These are phyloP conservation scores for Phragmites australis DNA, from an alignment of 176 grass and related monocot species.

Conservation along the genomic window DNA sequence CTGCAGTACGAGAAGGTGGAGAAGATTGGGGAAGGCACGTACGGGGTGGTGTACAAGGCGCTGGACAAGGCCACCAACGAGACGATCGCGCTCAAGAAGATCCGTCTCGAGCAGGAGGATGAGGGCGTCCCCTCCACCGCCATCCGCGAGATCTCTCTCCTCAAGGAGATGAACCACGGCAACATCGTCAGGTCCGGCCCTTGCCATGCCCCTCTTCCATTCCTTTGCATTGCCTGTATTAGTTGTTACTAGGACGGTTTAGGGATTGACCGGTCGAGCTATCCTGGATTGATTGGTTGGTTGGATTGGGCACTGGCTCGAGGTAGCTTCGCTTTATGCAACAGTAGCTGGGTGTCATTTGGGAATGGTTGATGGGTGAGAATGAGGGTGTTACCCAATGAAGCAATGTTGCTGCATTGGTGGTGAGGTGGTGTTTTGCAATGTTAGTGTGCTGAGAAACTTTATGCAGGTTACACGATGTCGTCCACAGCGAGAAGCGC, in stretches of 20 bases:
- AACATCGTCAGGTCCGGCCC: constrained; percentile 79
- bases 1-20: constrained; percentile 91
- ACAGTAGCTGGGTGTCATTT: constrained; percentile 15
- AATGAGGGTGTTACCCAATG: background rate
- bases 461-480: constrained; percentile 81
- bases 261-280: background rate
- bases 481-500: constrained; percentile 88
- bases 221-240: constrained; percentile 3
- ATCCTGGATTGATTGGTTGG: background rate
- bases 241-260: background rate
- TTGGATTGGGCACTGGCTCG: constrained; percentile 3
- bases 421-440: background rate
- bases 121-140: constrained; percentile 94
- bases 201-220: background rate
- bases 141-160: constrained; percentile 93
- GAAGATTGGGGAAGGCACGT: constrained; percentile 98
- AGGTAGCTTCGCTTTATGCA: constrained; percentile 31
- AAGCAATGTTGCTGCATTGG: background rate
- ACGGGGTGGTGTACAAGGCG: constrained; percentile 96
- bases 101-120: constrained; percentile 92
- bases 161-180: constrained; percentile 94
- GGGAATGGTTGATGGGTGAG: background rate
- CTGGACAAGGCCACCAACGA: constrained; percentile 77
- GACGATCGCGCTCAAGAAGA: constrained; percentile 98
- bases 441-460: constrained; percentile 15